Percentiles rank a stretch among this genome's conserved stretches.
phyloP scores from a whole-genome alignment of 192 early-diverging fungal species.

The Phlyctochytrium bullatum region DNA sequence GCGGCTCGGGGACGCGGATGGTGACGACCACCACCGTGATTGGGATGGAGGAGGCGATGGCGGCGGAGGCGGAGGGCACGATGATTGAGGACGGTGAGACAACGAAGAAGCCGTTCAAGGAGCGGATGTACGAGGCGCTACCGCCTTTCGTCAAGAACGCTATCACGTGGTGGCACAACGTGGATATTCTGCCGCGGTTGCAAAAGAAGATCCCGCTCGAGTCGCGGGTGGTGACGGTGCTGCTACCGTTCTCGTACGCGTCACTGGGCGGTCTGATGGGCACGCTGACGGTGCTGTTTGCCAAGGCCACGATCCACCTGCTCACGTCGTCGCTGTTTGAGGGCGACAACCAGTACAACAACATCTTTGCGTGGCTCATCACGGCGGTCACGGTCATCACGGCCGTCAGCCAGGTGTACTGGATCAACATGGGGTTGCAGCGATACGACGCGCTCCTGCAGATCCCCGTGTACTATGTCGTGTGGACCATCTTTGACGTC shows the following conservation, averaged over 20 bases:
- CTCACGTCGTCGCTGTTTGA: constrained; percentile 62
- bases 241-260: constrained; percentile 71
- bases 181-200: constrained; percentile 40
- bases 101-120: not conserved
- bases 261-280: constrained; percentile 75
- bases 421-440: constrained; percentile 78
- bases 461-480: constrained; percentile 77
- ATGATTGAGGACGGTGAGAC: not conserved
- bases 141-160: not conserved
- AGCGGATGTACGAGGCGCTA: constrained; percentile 10
- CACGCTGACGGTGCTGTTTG: constrained; percentile 73
- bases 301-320: constrained; percentile 77
- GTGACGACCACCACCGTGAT: constrained; percentile 8
- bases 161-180: not conserved
- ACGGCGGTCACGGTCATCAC: constrained; percentile 69
- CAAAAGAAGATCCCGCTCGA: constrained; percentile 41
- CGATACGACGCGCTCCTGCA: constrained; percentile 80
- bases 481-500: constrained; percentile 81
- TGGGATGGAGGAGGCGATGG: constrained; percentile 1
- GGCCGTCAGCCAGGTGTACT: constrained; percentile 68
- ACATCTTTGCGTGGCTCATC: constrained; percentile 64
- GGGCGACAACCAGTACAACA: constrained; percentile 72
- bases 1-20: too few species aligned
- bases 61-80: not conserved
- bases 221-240: constrained; percentile 49